Evolutionary conservation across 345 rosid genomes (phyloP), one percentile per base, ranked within the genome.

Genomic region (Populus simonii): DNA sequence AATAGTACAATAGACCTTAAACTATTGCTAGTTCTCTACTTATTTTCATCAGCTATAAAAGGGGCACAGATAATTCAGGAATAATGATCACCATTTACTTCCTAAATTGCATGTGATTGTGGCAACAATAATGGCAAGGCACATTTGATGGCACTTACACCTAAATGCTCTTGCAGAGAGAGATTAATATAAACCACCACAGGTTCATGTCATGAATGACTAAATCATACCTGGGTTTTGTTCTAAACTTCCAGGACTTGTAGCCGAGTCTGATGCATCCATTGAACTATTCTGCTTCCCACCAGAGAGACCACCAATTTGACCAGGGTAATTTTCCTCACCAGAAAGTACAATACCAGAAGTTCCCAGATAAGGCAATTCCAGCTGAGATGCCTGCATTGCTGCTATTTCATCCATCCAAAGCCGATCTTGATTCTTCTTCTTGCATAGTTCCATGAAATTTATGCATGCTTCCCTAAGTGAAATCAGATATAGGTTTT

Each of bases 401-500:
- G 97, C 98, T 0, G 97, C 94, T 70, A 96, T 85, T 83, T 96
- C 98, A 78, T 92, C 95, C 82, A 92, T 89, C 99, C 99, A 96
- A 66, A 88, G 89, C 74, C 92, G 87, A 82, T 96, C 99, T 85
- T 93, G 94, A 49, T 91, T 93, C 94, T 96, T 96, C 84, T 88
- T 89, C 90, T 92, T 92, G 94, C 99, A 96, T 78, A 96, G 83
- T 53, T 93, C 93, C 81, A 89, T 65, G 85, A 93, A 96, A 86
- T 90, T 90, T 62, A 91, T 66, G 88, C 99, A 96, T 65, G 99
- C 99, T 87, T 92, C 93, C 90, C 98, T 96, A 80, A 41, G 71
- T n/a, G 57, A 77, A 78, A 73, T 45, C 47, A 49, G 51, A 66
- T 16, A 74, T 2, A 71, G 43, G 73, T 57, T 33, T 63, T 68